A percentile compares a stretch with the other conserved stretches of the same genome.
Conservation (phyloP, 73 alveolate genomes). For the Paraurostyla sp. region DNA sequence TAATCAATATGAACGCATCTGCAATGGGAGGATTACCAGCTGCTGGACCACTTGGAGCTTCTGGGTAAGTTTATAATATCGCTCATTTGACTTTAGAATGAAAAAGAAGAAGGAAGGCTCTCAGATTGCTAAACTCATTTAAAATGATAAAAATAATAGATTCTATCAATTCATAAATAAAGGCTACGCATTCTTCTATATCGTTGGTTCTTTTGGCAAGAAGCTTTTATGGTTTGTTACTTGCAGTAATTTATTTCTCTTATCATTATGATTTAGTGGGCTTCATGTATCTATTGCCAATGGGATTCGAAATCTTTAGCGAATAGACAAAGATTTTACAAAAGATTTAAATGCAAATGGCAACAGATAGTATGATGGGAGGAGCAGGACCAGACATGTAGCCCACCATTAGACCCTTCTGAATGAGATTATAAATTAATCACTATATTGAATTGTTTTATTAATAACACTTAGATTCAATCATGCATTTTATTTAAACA, state of each 20-base stretch:
- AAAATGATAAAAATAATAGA: constrained; percentile 47
- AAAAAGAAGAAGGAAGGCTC: constrained; percentile 18
- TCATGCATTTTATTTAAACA: no score
- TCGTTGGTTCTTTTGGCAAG: constrained; percentile 43
- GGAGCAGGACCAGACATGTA: constrained; percentile 8
- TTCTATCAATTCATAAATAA: constrained; percentile 20
- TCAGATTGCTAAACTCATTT: neutral
- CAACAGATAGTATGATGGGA: neutral
- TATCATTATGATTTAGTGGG: constrained; percentile 6
- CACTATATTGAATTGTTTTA: no score
- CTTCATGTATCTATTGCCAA: constrained; percentile 42
- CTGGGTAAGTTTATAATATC: neutral
- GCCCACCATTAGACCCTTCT: constrained; percentile 45
- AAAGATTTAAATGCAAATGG: constrained; percentile 42
- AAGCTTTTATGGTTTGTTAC: constrained; percentile 44
- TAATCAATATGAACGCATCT: constrained; percentile 5
- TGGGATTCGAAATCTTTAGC: constrained; percentile 52
- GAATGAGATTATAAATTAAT: constrained; percentile 17
- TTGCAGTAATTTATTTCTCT: constrained; percentile 28
- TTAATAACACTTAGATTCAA: no score
- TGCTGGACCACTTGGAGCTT: constrained; percentile 21
- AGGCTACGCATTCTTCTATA: constrained; percentile 38
- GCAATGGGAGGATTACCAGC: constrained; percentile 3
- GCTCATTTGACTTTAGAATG: neutral
- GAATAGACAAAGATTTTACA: constrained; percentile 19